Base-by-base conservation (phyloP, 495 filamentous ascomycete species). In the Stereocaulon alpinum region DNA sequence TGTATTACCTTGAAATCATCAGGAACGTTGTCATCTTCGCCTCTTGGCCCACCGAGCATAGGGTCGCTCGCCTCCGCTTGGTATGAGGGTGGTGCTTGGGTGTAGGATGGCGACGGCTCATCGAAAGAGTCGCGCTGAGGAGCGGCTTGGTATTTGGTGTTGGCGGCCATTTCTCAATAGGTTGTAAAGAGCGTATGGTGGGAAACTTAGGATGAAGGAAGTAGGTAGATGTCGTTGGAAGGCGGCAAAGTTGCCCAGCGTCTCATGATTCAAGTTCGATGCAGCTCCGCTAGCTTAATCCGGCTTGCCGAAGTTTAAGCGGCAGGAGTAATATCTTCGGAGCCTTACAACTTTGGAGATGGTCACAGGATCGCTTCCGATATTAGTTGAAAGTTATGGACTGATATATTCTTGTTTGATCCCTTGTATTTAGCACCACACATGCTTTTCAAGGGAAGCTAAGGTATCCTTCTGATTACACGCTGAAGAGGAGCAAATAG, bases 1-100 rank as follows among this genome's bases (percentile, higher is more conserved):
- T 58, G 68, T 9, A 27, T 40, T 69, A 87, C 86, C 77, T 95
- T 98, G 80, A 98, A 97, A 76, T 98, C 93, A 79, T 98, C 93
- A 5, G 93, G 93, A 47, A 98, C 69, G 64, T 90, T 86, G 69
- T 96, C 91, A 70, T 91, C 87, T 67, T 95, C 89, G 69, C 82
- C 83, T 70, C 80, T 86, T 62, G 93, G 85, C 66, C 80, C 79
- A 69, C 79, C 73, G 68, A 87, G 75, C 64, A 88, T 73, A 55
- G 71, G 78, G 58, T 73, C 76, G 50, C 62, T 73, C 15, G 70
- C 67, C 62, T 82, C 80, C 27, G 79, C 76, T 63, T 83, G 80
- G 75, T 92, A 92, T 18, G 85, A 85, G 6, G 93, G 93, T 62
- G 93, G 93, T 63, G 91, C 78, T 69, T 93, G 89, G 51, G 86